Evolutionary conservation across 2,329 filamentous ascomycete species (phyloP).

Genomic region (Fusarium sp.): DNA sequence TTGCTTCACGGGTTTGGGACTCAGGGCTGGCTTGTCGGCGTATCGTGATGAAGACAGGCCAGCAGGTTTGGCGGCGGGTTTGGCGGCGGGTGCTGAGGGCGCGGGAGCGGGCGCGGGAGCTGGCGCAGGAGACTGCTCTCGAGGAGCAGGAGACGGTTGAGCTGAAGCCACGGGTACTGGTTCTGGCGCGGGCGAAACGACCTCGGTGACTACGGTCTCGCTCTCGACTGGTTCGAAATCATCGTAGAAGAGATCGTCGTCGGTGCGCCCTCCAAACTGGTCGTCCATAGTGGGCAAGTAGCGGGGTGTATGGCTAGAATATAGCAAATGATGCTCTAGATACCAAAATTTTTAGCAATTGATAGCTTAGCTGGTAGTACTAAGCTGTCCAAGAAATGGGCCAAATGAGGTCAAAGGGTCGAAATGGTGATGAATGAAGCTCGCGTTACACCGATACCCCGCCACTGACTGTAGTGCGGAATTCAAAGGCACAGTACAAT

Average conservation of each 20-base stretch:
- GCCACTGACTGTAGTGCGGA: conserved; percentile 34
- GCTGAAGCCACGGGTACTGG: conserved; percentile 23
- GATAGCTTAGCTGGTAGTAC: neutral
- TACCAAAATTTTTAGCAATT: conserved; percentile 1
- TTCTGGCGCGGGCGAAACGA: conserved; percentile 29
- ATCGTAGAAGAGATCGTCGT: conserved; percentile 75
- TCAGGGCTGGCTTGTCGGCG: conserved; percentile 52
- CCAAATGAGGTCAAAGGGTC: neutral
- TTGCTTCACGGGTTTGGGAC: conserved; percentile 34
- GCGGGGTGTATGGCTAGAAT: neutral
- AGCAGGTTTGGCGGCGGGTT: conserved; percentile 34
- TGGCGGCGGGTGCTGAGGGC: conserved; percentile 31
- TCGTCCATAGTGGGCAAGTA: conserved; percentile 66
- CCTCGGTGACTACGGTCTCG: conserved; percentile 50
- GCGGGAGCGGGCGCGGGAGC: conserved; percentile 27
- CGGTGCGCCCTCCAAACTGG: conserved; percentile 73
- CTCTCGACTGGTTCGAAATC: conserved; percentile 71
- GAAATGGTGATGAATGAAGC: conserved; percentile 14
- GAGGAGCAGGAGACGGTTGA: conserved; percentile 6
- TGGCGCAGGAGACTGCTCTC: conserved; percentile 31
- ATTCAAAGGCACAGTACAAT: conserved; percentile 17
- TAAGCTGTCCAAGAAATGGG: neutral
- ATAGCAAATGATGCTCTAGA: neutral
- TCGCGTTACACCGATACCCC: conserved; percentile 41
- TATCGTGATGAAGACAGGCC: conserved; percentile 54